Base-by-base conservation (phyloP, 1,284 basidiomycete genomes). In the Fistulina hepatica region DNA sequence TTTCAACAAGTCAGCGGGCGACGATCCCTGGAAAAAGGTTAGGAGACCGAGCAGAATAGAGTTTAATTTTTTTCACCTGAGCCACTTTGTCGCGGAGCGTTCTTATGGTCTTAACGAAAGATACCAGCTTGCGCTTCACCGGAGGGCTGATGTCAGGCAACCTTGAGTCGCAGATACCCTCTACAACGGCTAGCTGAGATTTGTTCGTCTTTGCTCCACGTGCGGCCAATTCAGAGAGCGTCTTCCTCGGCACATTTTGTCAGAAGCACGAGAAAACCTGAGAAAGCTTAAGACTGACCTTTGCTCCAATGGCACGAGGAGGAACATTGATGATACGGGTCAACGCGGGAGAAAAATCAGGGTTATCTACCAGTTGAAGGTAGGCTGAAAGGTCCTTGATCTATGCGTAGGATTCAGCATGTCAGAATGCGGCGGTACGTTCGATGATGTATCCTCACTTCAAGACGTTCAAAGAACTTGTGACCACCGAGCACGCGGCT, bases 311-410 rank as follows among this genome's bases (percentile, higher is more conserved):
- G 0, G 75, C 71, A 31, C 89, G 65, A 27, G 70, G 64, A 0
- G 91, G 90, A 1, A 76, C 67, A 50, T 92, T 92, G 40, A 90
- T 66, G 1, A 81, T 73, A 13, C 90, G 73, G n/a, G 65, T 54
- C 46, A 93, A 84, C 0, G 88, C 89, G 5, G 78, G 85, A 5
- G 65, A 65, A 50, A 82, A 93, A 10, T 68, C 61, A 0, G 85
- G 78, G 53, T 94, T 94, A 48, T 92, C 88, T 2, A 82, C 68
- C 2, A 94, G 65, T 52, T 90, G 88, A 1, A 92, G 61, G 57
- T 94, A 94, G 2, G 84, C 81, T n/a, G 94, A 61, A 16, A 93
- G 49, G 54, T 92, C 88, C 61, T 91, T 92, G 53, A 95, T 73
- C 71, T 80, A 42, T 9, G 11, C 6, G 16, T n/a, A n/a, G 26